Evolutionary conservation across 345 rosid species (phyloP), one percentile per base, ranked within the genome.

Genomic region (Eucalyptus pauciflora): DNA sequence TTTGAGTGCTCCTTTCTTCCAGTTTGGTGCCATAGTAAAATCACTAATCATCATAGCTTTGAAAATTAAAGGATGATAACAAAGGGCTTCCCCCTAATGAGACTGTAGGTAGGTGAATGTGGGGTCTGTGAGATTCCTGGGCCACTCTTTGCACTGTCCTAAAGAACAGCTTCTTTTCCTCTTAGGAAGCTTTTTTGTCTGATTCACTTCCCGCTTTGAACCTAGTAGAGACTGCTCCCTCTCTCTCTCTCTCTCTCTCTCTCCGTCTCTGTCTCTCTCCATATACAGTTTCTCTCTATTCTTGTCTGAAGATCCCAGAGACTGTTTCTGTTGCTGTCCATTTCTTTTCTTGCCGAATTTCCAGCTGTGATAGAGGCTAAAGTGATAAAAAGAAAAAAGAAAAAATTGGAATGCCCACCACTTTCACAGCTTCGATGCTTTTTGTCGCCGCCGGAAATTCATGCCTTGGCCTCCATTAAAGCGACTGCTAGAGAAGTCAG

Each of bases 401-500:
- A 69, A 24, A 62, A 46, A 71, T 22, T 9, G 88, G 43, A 58
- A 71, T 56, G 29, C 45, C 67, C 87, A 52, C 69, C 81, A 87
- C 88, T 87, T 87, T 76, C 48, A 41, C 85, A 88, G 91, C 71
- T 92, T 91, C 92, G 93, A 88, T 86, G 93, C 92, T 90, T 93
- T 93, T 90, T 94, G 94, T 92, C 93, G 88, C 92, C 62, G 95
- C 93, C 94, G 92, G 93, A 92, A 94, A 88, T 93, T 94, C 96
- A 94, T 96, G 94, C 92, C 92, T 90, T 91, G 6, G 97, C 93
- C 94, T 94, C 93, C 94, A 87, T 81, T 79, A 51, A 56, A 90
- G 94, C 25, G 85, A 76, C 85, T 76, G 85, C 85, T 76, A 22
- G 85, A 76, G 85, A 76, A 76, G 85, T 76, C 48, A 76, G 85